phyloP scores from a whole-genome alignment of 345 rosid genomes.

The Zanthoxylum bungeanum region DNA sequence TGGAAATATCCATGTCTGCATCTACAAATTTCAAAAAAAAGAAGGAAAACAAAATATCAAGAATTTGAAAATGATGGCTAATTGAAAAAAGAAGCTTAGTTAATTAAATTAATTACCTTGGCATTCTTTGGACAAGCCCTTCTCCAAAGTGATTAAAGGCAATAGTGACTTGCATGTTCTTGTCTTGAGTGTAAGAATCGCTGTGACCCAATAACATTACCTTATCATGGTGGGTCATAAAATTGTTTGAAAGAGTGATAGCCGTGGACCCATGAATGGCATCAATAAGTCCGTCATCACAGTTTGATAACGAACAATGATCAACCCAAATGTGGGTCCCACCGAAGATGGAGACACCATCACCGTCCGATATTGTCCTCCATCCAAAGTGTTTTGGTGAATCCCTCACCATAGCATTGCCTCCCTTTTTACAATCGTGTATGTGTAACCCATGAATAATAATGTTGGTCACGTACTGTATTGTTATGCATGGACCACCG shows the following conservation, averaged over 20 bases:
- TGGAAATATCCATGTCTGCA: slow-evolving; percentile 85
- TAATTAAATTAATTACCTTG: slow-evolving; percentile 43
- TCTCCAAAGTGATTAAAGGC: slow-evolving; percentile 88
- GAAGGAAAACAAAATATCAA: not conserved
- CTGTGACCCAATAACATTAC: slow-evolving; percentile 83
- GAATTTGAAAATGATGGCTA: not conserved
- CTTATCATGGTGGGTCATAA: slow-evolving; percentile 79
- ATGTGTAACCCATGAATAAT: slow-evolving; percentile 70
- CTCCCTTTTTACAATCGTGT: slow-evolving; percentile 83
- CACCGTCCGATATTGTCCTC: slow-evolving; percentile 78
- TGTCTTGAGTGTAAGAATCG: slow-evolving; percentile 59
- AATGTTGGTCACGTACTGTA: slow-evolving; percentile 70
- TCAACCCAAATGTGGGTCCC: slow-evolving; percentile 87
- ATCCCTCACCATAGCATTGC: slow-evolving; percentile 67
- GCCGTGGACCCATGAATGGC: slow-evolving; percentile 74
- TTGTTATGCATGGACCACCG: slow-evolving; percentile 85
- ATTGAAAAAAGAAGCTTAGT: not conserved
- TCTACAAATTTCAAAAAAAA: slow-evolving; percentile 29
- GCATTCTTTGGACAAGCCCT: slow-evolving; percentile 86
- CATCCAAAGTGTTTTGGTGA: slow-evolving; percentile 69
- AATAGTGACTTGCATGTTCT: slow-evolving; percentile 82
- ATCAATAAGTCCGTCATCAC: slow-evolving; percentile 68
- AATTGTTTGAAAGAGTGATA: slow-evolving; percentile 73
- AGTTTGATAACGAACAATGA: slow-evolving; percentile 69
- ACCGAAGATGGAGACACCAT: slow-evolving; percentile 74